Evolutionary conservation across 1,284 basidiomycete genomes (phyloP), one percentile per base, ranked within the genome.

Genomic region (Trametes pubescens): DNA sequence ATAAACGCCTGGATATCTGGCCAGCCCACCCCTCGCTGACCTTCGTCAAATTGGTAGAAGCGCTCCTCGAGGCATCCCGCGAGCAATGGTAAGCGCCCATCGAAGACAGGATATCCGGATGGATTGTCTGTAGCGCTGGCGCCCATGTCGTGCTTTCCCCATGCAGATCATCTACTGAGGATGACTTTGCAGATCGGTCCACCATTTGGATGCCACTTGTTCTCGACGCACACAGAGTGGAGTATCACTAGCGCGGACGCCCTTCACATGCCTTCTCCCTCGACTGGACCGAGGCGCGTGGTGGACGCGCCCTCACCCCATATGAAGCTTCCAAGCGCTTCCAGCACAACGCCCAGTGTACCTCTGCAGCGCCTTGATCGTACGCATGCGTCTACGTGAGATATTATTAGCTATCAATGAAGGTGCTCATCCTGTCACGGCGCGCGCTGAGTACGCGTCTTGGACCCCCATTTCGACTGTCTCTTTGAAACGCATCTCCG

Each of bases 401-500:
- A 2, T 51, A 22, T 32, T 32, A 3, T 8, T 32, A 8, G 29
- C 3, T 32, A 32, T 32, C 29, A 4, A 32, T 34, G 13, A 34
- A 16, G 22, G 14, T 21, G 26, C 51, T 24, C 51, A 10, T 11
- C 22, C 16, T n/a, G 13, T 24, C 22, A 7, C 9, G 34, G 49
- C 34, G 49, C 32, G 32, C 49, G 32, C 21, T 22, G 51, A 11
- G 49, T 18, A 24, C 32, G n/a, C 26, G 22, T 24, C 9, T 22
- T 29, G 4, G 37, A 48, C 38, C 52, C 38, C 52, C 21, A 43
- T 54, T 43, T 22, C 26, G 52, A 29, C 52, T 43, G 52, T 54
- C 52, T 37, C 24, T 18, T 5, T 54, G 52, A 54, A 54, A 54
- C 52, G 52, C 38, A 18, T 54, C 52, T 43, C 38, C 13, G 32